Percentiles rank a stretch among this genome's conserved stretches.
phyloP scores from a whole-genome alignment of 805 yeast species.

The Metschnikowia cubensis region DNA sequence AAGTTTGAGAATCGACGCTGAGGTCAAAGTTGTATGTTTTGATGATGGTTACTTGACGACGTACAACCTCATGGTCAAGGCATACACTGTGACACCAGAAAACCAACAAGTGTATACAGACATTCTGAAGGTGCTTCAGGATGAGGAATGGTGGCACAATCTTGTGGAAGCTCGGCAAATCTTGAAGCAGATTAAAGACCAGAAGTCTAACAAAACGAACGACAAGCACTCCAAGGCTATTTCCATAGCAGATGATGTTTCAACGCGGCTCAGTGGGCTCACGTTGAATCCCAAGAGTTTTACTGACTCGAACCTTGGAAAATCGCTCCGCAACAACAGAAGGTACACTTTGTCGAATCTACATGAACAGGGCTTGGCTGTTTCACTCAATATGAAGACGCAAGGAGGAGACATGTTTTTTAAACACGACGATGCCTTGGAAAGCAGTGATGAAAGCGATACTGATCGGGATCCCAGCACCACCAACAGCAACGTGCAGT shows the following conservation, averaged over 20 bases:
- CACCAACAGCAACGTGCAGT: neutral
- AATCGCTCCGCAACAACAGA: constrained; percentile 27
- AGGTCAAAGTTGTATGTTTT: constrained; percentile 69
- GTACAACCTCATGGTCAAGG: constrained; percentile 77
- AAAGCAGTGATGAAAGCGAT: constrained; percentile 23
- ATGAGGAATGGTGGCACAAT: constrained; percentile 87
- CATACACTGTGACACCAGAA: constrained; percentile 39
- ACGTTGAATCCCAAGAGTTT: constrained; percentile 18
- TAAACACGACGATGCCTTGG: constrained; percentile 22
- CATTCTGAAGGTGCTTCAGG: constrained; percentile 48
- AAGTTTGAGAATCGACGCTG: constrained; percentile 81
- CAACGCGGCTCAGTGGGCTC: constrained; percentile 21
- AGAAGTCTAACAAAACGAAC: constrained; percentile 17
- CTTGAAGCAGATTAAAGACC: constrained; percentile 31
- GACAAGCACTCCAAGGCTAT: constrained; percentile 8
- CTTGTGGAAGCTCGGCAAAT: constrained; percentile 54
- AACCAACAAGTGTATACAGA: constrained; percentile 31
- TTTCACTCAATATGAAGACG: constrained; percentile 74
- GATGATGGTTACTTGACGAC: constrained; percentile 50
- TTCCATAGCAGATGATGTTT: constrained; percentile 8
- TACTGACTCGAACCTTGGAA: constrained; percentile 11
- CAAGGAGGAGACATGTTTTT: constrained; percentile 30
- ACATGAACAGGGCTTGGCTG: constrained; percentile 63
- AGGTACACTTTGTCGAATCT: constrained; percentile 57
- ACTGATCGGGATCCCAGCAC: constrained; percentile 19